phyloP scores from a whole-genome alignment of 371 early-diverging fungal species.

The Mortierella polycephala region DNA sequence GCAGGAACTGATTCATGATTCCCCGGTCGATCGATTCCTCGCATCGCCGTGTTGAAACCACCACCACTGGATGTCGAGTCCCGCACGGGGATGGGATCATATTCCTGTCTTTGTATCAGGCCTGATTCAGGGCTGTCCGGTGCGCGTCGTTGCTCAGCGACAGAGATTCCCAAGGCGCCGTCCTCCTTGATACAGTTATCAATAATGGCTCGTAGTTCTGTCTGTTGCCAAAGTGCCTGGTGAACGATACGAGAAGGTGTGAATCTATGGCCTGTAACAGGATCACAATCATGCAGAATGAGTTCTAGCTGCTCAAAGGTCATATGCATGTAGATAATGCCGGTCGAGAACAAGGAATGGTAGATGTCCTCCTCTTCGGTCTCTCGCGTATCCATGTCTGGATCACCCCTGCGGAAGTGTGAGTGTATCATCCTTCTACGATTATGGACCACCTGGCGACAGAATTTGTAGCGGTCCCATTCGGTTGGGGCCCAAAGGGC shows the following conservation, averaged over 20 bases:
- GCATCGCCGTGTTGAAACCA: background rate
- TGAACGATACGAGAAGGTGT: conserved; percentile 56
- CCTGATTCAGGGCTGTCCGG: background rate
- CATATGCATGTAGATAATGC: conserved; percentile 69
- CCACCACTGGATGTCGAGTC: background rate
- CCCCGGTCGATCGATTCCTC: background rate
- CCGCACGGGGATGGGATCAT: background rate
- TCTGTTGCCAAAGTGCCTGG: conserved; percentile 68
- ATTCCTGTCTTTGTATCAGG: background rate
- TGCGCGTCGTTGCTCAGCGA: background rate
- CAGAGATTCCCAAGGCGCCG: background rate
- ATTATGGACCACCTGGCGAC: conserved; percentile 26
- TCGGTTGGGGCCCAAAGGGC: conserved; percentile 44
- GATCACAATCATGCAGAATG: conserved; percentile 59
- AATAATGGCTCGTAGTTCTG: conserved; percentile 59
- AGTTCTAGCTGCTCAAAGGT: conserved; percentile 63
- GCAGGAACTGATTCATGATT: background rate
- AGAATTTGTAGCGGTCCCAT: conserved; percentile 48
- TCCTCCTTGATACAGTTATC: conserved; percentile 28
- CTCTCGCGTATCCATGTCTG: background rate
- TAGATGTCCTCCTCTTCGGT: conserved; percentile 47
- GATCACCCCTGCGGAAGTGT: background rate
- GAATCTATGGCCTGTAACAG: conserved; percentile 53
- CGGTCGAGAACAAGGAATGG: conserved; percentile 48
- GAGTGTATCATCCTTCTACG: conserved; percentile 4